phyloP scores from a whole-genome alignment of 1,139 yeast species.

The Wickerhamomyces sp. region DNA sequence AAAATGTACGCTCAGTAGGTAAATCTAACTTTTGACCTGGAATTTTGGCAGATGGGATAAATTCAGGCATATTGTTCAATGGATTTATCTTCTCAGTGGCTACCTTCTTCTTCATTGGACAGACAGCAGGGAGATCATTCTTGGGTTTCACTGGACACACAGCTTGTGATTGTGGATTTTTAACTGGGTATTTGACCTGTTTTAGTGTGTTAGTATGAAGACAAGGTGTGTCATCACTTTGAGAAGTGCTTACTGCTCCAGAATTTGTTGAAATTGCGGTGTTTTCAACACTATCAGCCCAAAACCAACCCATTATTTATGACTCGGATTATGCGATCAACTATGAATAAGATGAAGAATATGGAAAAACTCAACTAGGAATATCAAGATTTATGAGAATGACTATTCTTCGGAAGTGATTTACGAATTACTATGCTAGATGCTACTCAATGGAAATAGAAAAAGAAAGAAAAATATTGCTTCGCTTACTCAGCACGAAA shows the following conservation, averaged over 20 bases:
- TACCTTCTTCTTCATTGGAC: constrained; percentile 35
- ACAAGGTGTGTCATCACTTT: neutral
- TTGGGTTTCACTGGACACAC: constrained; percentile 32
- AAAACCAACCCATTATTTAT: constrained; percentile 68
- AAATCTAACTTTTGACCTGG: constrained; percentile 78
- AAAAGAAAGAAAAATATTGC: neutral
- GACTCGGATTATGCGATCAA: neutral
- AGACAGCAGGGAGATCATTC: constrained; percentile 23
- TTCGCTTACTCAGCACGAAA: neutral
- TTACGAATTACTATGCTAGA: no score
- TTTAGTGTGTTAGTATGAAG: neutral
- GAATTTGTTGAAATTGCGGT: constrained; percentile 4
- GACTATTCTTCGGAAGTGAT: no score
- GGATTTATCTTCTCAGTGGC: constrained; percentile 47
- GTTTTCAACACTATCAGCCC: constrained; percentile 44
- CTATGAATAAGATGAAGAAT: no score
- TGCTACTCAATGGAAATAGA: neutral
- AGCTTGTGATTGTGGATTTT: constrained; percentile 16
- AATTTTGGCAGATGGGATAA: constrained; percentile 57
- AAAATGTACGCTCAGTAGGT: constrained; percentile 78
- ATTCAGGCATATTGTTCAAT: constrained; percentile 82
- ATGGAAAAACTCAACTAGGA: no score
- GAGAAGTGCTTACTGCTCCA: constrained; percentile 4
- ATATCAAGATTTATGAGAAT: no score
- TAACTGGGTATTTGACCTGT: constrained; percentile 38